These are phyloP conservation scores for Crithidia thermophila DNA, from an alignment of 208 protist species.

Conservation along the genomic window DNA sequence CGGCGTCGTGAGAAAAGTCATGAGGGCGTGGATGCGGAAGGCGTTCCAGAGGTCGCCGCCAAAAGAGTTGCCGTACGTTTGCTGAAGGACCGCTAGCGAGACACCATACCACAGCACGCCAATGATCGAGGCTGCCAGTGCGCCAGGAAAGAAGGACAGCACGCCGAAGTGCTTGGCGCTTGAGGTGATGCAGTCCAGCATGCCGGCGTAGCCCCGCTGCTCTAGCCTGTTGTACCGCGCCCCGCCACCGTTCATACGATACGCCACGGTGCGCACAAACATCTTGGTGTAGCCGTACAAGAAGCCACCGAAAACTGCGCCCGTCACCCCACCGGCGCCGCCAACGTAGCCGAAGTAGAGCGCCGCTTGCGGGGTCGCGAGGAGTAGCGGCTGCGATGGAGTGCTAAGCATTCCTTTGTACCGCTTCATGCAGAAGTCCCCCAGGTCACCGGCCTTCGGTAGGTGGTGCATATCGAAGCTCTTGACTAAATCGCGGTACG, in stretches of 20 bases:
- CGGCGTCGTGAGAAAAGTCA: slow-evolving; percentile 83
- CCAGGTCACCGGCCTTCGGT: slow-evolving; percentile 31
- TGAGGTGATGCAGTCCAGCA: slow-evolving; percentile 59
- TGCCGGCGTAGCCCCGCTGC: slow-evolving; percentile 46
- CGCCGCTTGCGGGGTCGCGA: slow-evolving; percentile 62
- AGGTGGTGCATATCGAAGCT: slow-evolving; percentile 31
- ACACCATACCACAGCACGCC: slow-evolving; percentile 75
- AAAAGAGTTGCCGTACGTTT: slow-evolving; percentile 48
- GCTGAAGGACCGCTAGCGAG: slow-evolving; percentile 65
- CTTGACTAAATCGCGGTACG: slow-evolving; percentile 88
- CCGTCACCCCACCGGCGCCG: slow-evolving; percentile 48
- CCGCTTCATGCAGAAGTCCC: slow-evolving; percentile 53
- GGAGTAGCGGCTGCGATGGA: slow-evolving; percentile 78
- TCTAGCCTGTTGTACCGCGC: slow-evolving; percentile 52
- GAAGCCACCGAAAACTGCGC: slow-evolving; percentile 62
- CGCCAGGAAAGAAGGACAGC: slow-evolving; percentile 81
- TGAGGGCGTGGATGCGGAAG: slow-evolving; percentile 75
- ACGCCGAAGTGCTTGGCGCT: slow-evolving; percentile 69
- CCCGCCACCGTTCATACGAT: slow-evolving; percentile 62
- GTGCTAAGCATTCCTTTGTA: slow-evolving; percentile 84
- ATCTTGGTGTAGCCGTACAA: slow-evolving; percentile 65
- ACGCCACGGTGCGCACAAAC: slow-evolving; percentile 64
- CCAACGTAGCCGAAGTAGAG: slow-evolving; percentile 81
- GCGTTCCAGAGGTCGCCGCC: slow-evolving; percentile 60
- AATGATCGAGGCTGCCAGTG: slow-evolving; percentile 52